These are phyloP conservation scores for Manihot esculenta DNA, from an alignment of 441 rosid genomes.

Conservation along the genomic window DNA sequence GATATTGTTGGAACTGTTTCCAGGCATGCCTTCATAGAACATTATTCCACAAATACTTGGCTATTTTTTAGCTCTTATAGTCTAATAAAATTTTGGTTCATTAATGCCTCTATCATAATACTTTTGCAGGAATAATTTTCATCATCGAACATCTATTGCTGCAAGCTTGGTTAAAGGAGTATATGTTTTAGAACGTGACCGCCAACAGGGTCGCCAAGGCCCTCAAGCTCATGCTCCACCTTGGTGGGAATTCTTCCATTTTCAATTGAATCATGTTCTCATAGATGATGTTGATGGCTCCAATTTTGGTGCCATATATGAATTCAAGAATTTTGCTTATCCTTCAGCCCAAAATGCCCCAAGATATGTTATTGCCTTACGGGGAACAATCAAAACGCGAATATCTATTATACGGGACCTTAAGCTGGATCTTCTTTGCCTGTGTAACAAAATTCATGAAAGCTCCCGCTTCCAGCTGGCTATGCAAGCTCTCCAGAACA, in stretches of 20 bases:
- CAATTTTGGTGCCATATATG: constrained; percentile 13
- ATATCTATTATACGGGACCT: neutral
- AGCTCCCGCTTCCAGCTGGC: neutral
- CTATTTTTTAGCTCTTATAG: too few relatives aligned
- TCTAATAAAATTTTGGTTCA: too few relatives aligned
- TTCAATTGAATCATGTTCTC: neutral
- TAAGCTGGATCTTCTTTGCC: neutral
- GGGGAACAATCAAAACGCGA: neutral
- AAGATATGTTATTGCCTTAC: constrained; percentile 3
- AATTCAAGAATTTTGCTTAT: neutral
- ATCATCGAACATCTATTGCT: constrained; percentile 9
- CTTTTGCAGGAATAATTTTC: neutral
- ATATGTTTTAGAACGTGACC: neutral
- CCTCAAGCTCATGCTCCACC: neutral
- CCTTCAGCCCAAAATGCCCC: constrained; percentile 2
- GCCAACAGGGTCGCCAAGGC: neutral
- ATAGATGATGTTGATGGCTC: constrained; percentile 1
- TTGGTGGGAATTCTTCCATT: constrained; percentile 12
- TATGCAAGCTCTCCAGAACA: neutral
- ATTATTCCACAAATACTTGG: neutral
- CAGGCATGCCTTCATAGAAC: too few relatives aligned
- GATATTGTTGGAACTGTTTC: neutral
- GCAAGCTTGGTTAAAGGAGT: constrained; percentile 6
- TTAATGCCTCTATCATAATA: neutral
- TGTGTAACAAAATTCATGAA: neutral